Conservation (phyloP, 768 basidiomycete genomes). For the Favolaschia claudopus region DNA sequence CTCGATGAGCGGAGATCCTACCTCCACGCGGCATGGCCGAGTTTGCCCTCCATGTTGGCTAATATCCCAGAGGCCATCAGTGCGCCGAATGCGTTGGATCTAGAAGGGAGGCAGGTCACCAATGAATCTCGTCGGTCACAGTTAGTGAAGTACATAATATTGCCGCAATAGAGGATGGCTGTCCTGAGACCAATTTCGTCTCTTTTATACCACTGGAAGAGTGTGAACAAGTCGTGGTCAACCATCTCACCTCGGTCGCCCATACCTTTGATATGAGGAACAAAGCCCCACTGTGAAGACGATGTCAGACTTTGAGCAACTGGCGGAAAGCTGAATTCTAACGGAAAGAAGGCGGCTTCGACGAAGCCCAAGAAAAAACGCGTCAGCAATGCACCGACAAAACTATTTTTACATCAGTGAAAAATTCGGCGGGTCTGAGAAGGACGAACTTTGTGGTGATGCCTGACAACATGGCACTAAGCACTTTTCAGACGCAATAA, state of each 20-base stretch:
- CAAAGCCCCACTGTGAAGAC: slow-evolving; percentile 28
- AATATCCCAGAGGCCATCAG: slow-evolving; percentile 85
- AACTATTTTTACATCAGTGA: slow-evolving; percentile 49
- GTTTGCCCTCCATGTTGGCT: slow-evolving; percentile 73
- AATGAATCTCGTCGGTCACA: too few species aligned
- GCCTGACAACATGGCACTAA: slow-evolving; percentile 33
- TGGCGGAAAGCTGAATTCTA: slow-evolving; percentile 36
- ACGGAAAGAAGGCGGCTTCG: slow-evolving; percentile 77
- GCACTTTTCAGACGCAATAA: background rate
- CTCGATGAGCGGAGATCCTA: slow-evolving; percentile 38
- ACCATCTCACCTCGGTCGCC: background rate
- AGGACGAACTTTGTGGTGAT: slow-evolving; percentile 46
- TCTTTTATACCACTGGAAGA: slow-evolving; percentile 70
- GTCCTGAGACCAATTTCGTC: slow-evolving; percentile 78
- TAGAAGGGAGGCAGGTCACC: too few species aligned
- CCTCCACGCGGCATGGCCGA: slow-evolving; percentile 84
- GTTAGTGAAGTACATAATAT: slow-evolving; percentile 52
- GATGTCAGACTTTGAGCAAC: background rate
- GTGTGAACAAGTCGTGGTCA: background rate
- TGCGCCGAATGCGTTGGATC: slow-evolving; percentile 89
- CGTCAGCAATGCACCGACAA: slow-evolving; percentile 70
- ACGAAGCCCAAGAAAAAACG: slow-evolving; percentile 83
- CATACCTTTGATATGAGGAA: slow-evolving; percentile 66
- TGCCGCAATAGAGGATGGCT: slow-evolving; percentile 77
- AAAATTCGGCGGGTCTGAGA: background rate